A percentile compares a stretch with the other conserved stretches of the same genome.
Conservation (phyloP, 2,329 filamentous ascomycete species). For the Xylariaceae sp. region DNA sequence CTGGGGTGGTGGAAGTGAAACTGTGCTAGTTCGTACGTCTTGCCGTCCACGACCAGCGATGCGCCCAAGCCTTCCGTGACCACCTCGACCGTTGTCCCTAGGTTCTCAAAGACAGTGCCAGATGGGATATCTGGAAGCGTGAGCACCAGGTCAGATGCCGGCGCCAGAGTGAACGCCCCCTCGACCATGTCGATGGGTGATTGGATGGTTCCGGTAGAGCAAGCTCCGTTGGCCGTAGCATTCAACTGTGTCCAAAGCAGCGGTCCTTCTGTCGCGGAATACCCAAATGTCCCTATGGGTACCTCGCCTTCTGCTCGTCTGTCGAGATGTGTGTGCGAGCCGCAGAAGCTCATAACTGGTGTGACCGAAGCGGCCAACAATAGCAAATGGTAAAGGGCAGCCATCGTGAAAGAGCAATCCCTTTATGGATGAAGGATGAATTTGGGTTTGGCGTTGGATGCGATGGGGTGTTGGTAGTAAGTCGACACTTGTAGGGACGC, state of each 20-base stretch:
- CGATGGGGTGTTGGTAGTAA: too few relatives aligned
- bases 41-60: constrained; percentile 29
- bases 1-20: constrained; percentile 49
- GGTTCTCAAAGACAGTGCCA: constrained; percentile 50
- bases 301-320: constrained; percentile 27
- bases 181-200: constrained; percentile 53
- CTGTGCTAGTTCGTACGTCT: constrained; percentile 36
- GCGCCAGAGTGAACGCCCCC: constrained; percentile 29
- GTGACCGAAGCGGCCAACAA: too few relatives aligned
- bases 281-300: constrained; percentile 29
- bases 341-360: constrained; percentile 20
- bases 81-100: constrained; percentile 54
- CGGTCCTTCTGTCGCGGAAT: constrained; percentile 24
- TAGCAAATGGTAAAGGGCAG: constrained; percentile 11
- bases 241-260: constrained; percentile 31
- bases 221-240: constrained; percentile 38
- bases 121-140: constrained; percentile 37
- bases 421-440: too few relatives aligned
- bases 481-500: too few relatives aligned
- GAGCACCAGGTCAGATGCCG: constrained; percentile 29
- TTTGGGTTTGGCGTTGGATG: too few relatives aligned
- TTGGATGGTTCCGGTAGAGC: constrained; percentile 48
- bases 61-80: constrained; percentile 42
- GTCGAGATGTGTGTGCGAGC: constrained; percentile 25
- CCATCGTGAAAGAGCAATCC: constrained; percentile 13